These are phyloP conservation scores for Vicia sativa DNA, from an alignment of 306 rosid species.

Conservation along the genomic window DNA sequence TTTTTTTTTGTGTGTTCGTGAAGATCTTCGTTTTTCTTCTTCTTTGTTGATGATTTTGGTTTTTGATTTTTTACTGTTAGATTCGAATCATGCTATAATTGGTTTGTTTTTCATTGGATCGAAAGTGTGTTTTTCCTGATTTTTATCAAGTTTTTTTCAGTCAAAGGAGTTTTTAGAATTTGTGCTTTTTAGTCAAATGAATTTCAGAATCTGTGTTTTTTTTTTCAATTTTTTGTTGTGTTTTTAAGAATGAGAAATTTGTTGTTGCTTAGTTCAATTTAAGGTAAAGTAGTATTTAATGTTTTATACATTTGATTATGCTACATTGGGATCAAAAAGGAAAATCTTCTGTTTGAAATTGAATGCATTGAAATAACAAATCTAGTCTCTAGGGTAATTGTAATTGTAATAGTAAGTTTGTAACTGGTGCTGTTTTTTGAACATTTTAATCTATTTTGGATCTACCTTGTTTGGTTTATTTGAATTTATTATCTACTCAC, in stretches of 20 bases:
- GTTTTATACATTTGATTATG: not conserved
- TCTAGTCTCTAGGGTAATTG: not conserved
- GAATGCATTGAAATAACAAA: constrained; percentile 14
- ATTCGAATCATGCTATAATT: constrained; percentile 27
- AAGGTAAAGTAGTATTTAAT: not conserved
- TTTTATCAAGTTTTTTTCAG: constrained; percentile 1
- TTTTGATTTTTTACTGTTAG: constrained; percentile 11
- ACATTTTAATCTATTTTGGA: not conserved
- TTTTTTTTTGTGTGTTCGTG: not conserved
- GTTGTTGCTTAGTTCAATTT: constrained; percentile 19
- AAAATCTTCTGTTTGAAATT: not conserved
- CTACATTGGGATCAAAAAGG: constrained; percentile 13
- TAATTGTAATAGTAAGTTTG: no score
- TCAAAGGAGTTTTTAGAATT: constrained; percentile 11
- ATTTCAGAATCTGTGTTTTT: not conserved
- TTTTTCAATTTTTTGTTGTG: not conserved
- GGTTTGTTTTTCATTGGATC: constrained; percentile 28
- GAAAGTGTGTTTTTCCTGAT: not conserved
- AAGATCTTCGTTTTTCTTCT: constrained; percentile 31
- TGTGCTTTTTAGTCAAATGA: constrained; percentile 28
- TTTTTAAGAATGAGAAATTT: not conserved
- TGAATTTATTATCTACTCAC: not conserved
- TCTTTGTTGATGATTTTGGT: not conserved
- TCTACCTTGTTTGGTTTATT: not conserved
- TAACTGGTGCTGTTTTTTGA: not conserved